A percentile compares a stretch with the other conserved stretches of the same genome.
Evolutionary conservation across 441 rosid species (phyloP).

Genomic region (Populus trichocarpa): DNA sequence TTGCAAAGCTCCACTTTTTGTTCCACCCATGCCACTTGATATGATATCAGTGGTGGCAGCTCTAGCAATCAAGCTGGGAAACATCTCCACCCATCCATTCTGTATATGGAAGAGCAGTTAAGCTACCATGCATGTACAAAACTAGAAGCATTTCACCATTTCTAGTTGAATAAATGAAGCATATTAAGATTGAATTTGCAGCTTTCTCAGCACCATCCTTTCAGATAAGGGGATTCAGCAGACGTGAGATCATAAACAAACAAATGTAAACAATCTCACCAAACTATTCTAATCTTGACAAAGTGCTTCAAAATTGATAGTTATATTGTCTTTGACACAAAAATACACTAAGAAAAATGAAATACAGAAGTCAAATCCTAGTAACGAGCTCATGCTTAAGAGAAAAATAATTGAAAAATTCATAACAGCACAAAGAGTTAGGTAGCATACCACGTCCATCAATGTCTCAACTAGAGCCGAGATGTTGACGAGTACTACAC

Average conservation of each 20-base stretch:
- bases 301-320: background rate
- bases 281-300: too few relatives aligned
- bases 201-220: too few relatives aligned
- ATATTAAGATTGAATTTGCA: too few relatives aligned
- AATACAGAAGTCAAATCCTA: background rate
- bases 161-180: background rate
- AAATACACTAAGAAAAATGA: background rate
- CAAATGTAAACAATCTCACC: too few relatives aligned
- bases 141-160: background rate
- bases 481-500: conserved; percentile 63
- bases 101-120: conserved; percentile 11
- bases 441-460: conserved; percentile 66
- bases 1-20: conserved; percentile 60
- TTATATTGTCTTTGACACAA: background rate
- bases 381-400: background rate
- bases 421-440: background rate
- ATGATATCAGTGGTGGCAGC: conserved; percentile 54
- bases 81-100: conserved; percentile 77
- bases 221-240: too few relatives aligned
- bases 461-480: conserved; percentile 68
- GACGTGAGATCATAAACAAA: too few relatives aligned
- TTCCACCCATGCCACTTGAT: conserved; percentile 56
- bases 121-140: background rate
- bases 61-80: conserved; percentile 62
- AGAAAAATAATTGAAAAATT: background rate